A percentile compares a stretch with the other conserved stretches of the same genome.
These are phyloP conservation scores for Medicago arabica DNA, from an alignment of 306 rosid species.

Conservation along the genomic window DNA sequence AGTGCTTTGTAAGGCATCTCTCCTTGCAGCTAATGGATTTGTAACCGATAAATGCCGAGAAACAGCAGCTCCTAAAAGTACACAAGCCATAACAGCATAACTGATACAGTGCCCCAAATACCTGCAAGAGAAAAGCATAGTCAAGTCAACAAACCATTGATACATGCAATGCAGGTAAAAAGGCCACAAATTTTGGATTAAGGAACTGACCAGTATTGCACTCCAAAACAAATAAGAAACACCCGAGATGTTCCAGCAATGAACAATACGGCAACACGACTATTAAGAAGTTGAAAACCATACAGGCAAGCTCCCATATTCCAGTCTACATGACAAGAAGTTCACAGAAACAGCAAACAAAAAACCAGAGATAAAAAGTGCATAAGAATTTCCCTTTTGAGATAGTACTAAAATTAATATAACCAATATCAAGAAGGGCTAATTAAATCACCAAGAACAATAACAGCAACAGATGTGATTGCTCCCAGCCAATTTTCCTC, in stretches of 20 bases:
- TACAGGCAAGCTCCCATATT: constrained; percentile 97
- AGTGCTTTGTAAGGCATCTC: constrained; percentile 98
- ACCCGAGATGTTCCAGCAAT: constrained; percentile 96
- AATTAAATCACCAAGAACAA: constrained; percentile 77
- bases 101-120: constrained; percentile 98
- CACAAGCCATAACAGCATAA: constrained; percentile 96
- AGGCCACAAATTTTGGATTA: constrained; percentile 6
- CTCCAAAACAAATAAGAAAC: constrained; percentile 98
- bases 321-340: constrained; percentile 75
- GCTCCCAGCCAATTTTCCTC: constrained; percentile 97
- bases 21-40: constrained; percentile 95
- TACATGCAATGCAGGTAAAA: constrained; percentile 24
- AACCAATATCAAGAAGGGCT: constrained; percentile 34
- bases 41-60: constrained; percentile 89
- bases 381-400: constrained; percentile 31
- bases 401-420: constrained; percentile 27
- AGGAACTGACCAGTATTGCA: constrained; percentile 88
- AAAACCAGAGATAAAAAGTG: constrained; percentile 26
- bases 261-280: constrained; percentile 87
- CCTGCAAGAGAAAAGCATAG: constrained; percentile 56
- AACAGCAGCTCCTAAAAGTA: constrained; percentile 92
- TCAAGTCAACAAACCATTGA: constrained; percentile 42
- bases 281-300: constrained; percentile 91
- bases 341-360: constrained; percentile 32
- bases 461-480: constrained; percentile 92